These are phyloP conservation scores for Linnemannia schmuckeri DNA, from an alignment of 192 early-diverging fungal species.

Conservation along the genomic window DNA sequence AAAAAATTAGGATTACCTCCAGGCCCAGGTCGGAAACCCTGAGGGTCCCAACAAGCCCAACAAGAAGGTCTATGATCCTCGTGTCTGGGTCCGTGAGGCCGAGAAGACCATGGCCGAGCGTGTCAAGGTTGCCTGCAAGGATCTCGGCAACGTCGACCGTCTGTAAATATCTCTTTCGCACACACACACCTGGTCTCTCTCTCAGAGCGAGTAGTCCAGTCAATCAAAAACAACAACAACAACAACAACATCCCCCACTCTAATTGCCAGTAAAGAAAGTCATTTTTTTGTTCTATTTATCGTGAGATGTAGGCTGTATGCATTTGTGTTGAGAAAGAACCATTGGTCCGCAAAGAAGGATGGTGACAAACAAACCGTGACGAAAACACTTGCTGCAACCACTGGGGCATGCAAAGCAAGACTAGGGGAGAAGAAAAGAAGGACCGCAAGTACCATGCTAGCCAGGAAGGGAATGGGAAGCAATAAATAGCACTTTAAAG, in stretches of 20 bases:
- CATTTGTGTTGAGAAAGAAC: no score
- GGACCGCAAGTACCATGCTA: not conserved
- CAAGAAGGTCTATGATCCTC: conserved; percentile 99
- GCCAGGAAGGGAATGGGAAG: not conserved
- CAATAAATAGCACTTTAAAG: not conserved
- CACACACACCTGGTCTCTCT: no score
- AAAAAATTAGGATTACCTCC: conserved; percentile 73
- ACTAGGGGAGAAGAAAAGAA: not conserved
- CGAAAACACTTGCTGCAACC: no score
- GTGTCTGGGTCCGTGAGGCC: conserved; percentile 90
- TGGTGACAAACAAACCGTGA: no score
- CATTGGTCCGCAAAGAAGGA: no score
- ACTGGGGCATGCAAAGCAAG: no score
- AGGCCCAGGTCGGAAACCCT: conserved; percentile 95
- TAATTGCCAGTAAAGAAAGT: conserved; percentile 6
- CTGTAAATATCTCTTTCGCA: conserved; percentile 60
- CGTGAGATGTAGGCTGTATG: not conserved
- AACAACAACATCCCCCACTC: not conserved
- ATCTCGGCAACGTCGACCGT: conserved; percentile 80
- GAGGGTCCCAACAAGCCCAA: conserved; percentile 97
- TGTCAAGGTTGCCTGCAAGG: conserved; percentile 82
- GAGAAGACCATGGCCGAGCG: conserved; percentile 91
- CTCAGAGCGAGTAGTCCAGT: not conserved
- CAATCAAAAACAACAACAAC: not conserved
- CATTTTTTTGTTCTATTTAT: not conserved